phyloP scores from a whole-genome alignment of 192 early-diverging fungal species.

The Coemansia sp. region DNA sequence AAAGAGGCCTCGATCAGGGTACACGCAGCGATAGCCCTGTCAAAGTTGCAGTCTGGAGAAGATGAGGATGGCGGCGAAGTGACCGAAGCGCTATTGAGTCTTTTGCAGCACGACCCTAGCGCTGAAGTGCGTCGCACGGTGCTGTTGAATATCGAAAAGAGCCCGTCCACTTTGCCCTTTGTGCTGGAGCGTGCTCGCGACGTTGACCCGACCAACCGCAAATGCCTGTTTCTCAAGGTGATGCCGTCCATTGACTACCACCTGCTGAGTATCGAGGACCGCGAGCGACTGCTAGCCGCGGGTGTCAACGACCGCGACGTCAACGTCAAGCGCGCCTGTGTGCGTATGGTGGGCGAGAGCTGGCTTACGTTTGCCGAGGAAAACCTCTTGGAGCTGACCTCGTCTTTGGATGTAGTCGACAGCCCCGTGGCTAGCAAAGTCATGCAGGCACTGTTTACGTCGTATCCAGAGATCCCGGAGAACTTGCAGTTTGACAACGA shows the following conservation, averaged over 20 bases:
- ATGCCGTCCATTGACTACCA: slow-evolving; percentile 72
- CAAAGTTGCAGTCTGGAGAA: slow-evolving; percentile 70
- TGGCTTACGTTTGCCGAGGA: slow-evolving; percentile 77
- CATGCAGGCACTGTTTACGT: slow-evolving; percentile 64
- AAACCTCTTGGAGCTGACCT: slow-evolving; percentile 73
- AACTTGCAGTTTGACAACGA: slow-evolving; percentile 59
- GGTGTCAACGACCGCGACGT: slow-evolving; percentile 83
- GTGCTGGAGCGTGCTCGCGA: slow-evolving; percentile 79
- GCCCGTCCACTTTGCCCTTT: slow-evolving; percentile 60
- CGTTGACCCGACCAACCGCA: slow-evolving; percentile 71
- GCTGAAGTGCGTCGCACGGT: slow-evolving; percentile 83
- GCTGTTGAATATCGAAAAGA: slow-evolving; percentile 72
- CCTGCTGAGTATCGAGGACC: slow-evolving; percentile 65
- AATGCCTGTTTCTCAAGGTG: slow-evolving; percentile 70
- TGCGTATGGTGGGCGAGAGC: slow-evolving; percentile 65
- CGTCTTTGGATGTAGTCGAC: slow-evolving; percentile 72
- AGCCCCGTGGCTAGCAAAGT: slow-evolving; percentile 64
- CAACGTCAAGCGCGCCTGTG: slow-evolving; percentile 72
- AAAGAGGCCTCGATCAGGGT: slow-evolving; percentile 78
- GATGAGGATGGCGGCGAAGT: slow-evolving; percentile 63
- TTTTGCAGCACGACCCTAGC: slow-evolving; percentile 75
- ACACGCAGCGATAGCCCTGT: slow-evolving; percentile 75
- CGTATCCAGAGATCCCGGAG: slow-evolving; percentile 67
- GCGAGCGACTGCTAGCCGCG: slow-evolving; percentile 69
- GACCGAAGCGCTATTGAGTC: slow-evolving; percentile 61